Evolutionary conservation across 352 stramenopile genomes (phyloP), one percentile per base, ranked within the genome.

Genomic region (Phytopythium aichiense): DNA sequence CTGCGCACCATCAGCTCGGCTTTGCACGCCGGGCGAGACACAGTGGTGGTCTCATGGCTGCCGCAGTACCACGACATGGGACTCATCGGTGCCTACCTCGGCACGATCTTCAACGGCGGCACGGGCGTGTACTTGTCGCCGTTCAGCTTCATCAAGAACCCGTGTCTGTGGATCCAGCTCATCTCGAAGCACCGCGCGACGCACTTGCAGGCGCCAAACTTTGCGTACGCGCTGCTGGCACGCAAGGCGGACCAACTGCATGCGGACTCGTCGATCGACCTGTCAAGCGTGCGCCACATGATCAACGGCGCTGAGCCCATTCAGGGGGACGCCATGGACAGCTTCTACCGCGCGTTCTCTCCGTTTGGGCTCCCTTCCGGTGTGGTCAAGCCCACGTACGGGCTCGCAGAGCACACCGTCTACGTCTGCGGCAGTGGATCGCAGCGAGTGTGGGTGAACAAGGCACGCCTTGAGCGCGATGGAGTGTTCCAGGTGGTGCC

Each of bases 31-130:
- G 81, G 68, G 28, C 69, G 84, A 28, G 84, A 97, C 48, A 99
- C 97, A 0, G 81, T 98, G 6, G 95, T 98, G 18, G 96, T 98
- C 6, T 98, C 91, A 23, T 99, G 98, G 98, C 79, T 99, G 13
- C 98, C 98, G 8, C 97, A 99, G 79, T 99, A 99, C 75, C 98
- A 99, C 73, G 98, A 99, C 76, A 99, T 99, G 98, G 98, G 98
- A 8, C 88, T 99, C 23, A 99, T 99, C 64, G 98, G 97, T 54
- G 96, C 91, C 35, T 92, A 91, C 65, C 66, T 95, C 13, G 84
- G 84, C n/a, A 83, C 66, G 7, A 83, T 92, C 35, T 94, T 93
- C 56, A 92, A 91, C 48, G 84, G 84, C 15, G 98, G 94, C 53
- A 92, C 71, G 9, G 97, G 97, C 7, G 96, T 98, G 46, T 99